phyloP scores from a whole-genome alignment of 2,329 filamentous ascomycete genomes.

The Fusarium verrucosum region DNA sequence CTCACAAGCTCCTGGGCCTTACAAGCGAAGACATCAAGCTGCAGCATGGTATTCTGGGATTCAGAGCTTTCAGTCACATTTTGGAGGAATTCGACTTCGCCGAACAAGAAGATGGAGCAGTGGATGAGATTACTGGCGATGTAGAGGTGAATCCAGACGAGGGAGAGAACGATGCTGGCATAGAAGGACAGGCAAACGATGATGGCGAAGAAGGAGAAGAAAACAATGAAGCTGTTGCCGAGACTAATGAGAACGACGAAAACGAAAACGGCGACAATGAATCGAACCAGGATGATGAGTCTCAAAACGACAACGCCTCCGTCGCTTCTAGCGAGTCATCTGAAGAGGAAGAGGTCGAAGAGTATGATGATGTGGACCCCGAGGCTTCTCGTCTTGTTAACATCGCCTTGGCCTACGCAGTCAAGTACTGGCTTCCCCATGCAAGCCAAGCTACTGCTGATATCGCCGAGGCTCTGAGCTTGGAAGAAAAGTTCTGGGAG shows the following conservation, averaged over 20 bases:
- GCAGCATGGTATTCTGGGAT: slow-evolving; percentile 54
- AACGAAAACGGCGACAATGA: slow-evolving; percentile 26
- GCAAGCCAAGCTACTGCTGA: slow-evolving; percentile 54
- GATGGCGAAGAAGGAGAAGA: neutral
- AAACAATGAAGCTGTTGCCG: neutral
- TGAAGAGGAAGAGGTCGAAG: slow-evolving; percentile 17
- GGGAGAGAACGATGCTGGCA: slow-evolving; percentile 16
- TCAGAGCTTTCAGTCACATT: slow-evolving; percentile 52
- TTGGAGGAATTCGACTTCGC: slow-evolving; percentile 47
- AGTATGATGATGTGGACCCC: slow-evolving; percentile 36
- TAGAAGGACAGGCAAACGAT: slow-evolving; percentile 20
- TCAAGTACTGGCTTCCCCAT: slow-evolving; percentile 55
- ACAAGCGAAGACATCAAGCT: slow-evolving; percentile 52
- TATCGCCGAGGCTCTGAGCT: slow-evolving; percentile 53
- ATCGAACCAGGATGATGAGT: neutral
- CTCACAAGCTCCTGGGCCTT: slow-evolving; percentile 47
- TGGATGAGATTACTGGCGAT: neutral
- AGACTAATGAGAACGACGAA: neutral
- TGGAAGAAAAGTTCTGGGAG: slow-evolving; percentile 53
- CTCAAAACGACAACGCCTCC: neutral
- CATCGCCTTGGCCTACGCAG: slow-evolving; percentile 48
- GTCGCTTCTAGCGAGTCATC: neutral
- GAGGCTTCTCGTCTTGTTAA: slow-evolving; percentile 44
- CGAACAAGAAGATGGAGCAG: neutral
- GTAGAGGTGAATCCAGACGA: neutral